These are phyloP conservation scores for Stagonosporopsis vannaccii DNA, from an alignment of 2,329 filamentous ascomycete species.

Conservation along the genomic window DNA sequence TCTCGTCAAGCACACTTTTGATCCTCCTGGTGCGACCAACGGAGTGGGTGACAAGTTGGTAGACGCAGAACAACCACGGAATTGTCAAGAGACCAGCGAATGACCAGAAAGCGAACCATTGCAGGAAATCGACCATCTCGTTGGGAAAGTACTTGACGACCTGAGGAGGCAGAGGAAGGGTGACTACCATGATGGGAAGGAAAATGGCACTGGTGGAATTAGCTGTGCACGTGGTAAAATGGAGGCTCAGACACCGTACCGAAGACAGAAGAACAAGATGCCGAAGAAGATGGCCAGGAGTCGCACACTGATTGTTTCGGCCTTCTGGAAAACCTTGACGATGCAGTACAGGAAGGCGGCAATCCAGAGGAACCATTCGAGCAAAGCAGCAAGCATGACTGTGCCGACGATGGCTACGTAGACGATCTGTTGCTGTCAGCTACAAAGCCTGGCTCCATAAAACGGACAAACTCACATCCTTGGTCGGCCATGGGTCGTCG, in stretches of 20 bases:
- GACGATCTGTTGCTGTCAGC: conserved; percentile 68
- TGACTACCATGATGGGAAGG: conserved; percentile 92
- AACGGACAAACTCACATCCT: conserved; percentile 48
- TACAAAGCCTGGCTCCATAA: neutral
- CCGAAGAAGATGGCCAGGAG: conserved; percentile 79
- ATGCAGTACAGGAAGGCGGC: conserved; percentile 94
- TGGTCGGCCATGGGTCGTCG: conserved; percentile 48
- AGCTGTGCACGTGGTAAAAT: conserved; percentile 11
- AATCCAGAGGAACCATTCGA: conserved; percentile 96
- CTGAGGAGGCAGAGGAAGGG: conserved; percentile 78
- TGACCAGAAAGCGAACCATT: conserved; percentile 96
- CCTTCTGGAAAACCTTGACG: conserved; percentile 85
- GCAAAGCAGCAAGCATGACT: conserved; percentile 81
- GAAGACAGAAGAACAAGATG: conserved; percentile 73
- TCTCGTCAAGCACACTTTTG: conserved; percentile 82
- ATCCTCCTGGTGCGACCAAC: conserved; percentile 83
- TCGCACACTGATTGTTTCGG: conserved; percentile 84
- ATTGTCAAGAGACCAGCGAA: conserved; percentile 85
- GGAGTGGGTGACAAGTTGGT: conserved; percentile 86
- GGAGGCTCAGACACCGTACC: conserved; percentile 60
- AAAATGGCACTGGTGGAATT: conserved; percentile 72
- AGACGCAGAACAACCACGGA: conserved; percentile 93
- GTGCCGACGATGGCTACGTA: conserved; percentile 82
- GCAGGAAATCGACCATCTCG: conserved; percentile 73
- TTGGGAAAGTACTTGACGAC: conserved; percentile 77